phyloP scores from a whole-genome alignment of 1,139 yeast genomes.

The Yamadazyma membranifaciens region DNA sequence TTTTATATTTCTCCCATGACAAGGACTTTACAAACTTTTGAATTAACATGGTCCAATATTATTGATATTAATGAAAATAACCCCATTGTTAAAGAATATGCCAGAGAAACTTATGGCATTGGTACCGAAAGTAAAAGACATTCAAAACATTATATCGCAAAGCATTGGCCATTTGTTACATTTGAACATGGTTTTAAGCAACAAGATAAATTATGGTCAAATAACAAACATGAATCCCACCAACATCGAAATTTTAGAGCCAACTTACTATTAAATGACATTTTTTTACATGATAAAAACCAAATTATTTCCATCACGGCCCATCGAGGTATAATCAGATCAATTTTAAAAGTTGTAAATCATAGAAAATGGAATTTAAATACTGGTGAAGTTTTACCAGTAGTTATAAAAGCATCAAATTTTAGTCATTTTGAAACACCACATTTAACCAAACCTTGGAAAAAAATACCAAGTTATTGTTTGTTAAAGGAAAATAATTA shows the following conservation, averaged over 20 bases:
- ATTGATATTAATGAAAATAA: slow-evolving; percentile 14
- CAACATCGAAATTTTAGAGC: slow-evolving; percentile 30
- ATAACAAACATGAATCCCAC: slow-evolving; percentile 23
- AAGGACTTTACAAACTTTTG: slow-evolving; percentile 35
- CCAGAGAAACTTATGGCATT: slow-evolving; percentile 40
- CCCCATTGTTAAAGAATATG: slow-evolving; percentile 31
- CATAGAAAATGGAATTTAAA: slow-evolving; percentile 23
- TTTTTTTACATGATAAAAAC: slow-evolving; percentile 26
- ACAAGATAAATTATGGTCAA: slow-evolving; percentile 28
- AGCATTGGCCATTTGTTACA: slow-evolving; percentile 22
- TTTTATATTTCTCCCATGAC: slow-evolving; percentile 36
- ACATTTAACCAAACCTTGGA: slow-evolving; percentile 17
- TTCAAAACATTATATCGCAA: slow-evolving; percentile 21
- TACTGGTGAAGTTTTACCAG: slow-evolving; percentile 25
- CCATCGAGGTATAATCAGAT: slow-evolving; percentile 34
- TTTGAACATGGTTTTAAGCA: slow-evolving; percentile 31
- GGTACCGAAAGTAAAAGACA: slow-evolving; percentile 37
- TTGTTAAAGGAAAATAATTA: not conserved
- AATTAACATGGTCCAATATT: slow-evolving; percentile 24
- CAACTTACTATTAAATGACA: slow-evolving; percentile 26
- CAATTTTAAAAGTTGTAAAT: slow-evolving; percentile 26
- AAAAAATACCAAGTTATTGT: slow-evolving; percentile 9
- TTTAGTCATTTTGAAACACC: slow-evolving; percentile 11
- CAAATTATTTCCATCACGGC: slow-evolving; percentile 31
- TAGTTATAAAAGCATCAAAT: slow-evolving; percentile 16